These are phyloP conservation scores for Russula sp. DNA, from an alignment of 768 basidiomycete genomes.

Conservation along the genomic window DNA sequence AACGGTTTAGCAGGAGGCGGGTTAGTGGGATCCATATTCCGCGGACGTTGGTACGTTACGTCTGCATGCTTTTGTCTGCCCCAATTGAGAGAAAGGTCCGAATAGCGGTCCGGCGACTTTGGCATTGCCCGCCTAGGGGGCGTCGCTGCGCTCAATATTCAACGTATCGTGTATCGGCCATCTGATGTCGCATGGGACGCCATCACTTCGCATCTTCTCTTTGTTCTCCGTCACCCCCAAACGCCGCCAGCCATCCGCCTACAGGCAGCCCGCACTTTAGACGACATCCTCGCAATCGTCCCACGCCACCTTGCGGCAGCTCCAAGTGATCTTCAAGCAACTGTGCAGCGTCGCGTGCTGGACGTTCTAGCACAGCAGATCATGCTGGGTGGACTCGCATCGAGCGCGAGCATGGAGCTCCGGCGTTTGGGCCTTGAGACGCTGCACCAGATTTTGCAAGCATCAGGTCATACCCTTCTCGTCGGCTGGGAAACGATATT, in stretches of 20 bases:
- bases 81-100: conserved; percentile 1
- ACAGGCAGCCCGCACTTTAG: conserved; percentile 85
- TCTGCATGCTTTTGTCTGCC: not conserved
- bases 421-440: conserved; percentile 87
- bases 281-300: conserved; percentile 76
- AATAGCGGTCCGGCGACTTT: conserved; percentile 85
- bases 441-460: conserved; percentile 85
- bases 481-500: conserved; percentile 95
- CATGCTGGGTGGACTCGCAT: conserved; percentile 43
- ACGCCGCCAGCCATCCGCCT: conserved; percentile 78
- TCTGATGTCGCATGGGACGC: conserved; percentile 83
- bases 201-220: conserved; percentile 76
- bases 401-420: conserved; percentile 63
- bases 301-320: conserved; percentile 64
- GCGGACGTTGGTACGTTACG: conserved; percentile 60
- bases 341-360: conserved; percentile 81
- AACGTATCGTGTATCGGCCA: conserved; percentile 80
- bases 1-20: conserved; percentile 53
- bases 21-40: conserved; percentile 89
- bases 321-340: conserved; percentile 55
- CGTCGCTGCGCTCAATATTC: conserved; percentile 78
- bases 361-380: conserved; percentile 82
- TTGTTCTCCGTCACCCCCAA: conserved; percentile 62
- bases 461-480: conserved; percentile 86
- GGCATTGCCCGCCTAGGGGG: conserved; percentile 84